A percentile compares a stretch with the other conserved stretches of the same genome.
phyloP scores from a whole-genome alignment of 371 early-diverging fungal species.

The Rhizopus stolonifer region DNA sequence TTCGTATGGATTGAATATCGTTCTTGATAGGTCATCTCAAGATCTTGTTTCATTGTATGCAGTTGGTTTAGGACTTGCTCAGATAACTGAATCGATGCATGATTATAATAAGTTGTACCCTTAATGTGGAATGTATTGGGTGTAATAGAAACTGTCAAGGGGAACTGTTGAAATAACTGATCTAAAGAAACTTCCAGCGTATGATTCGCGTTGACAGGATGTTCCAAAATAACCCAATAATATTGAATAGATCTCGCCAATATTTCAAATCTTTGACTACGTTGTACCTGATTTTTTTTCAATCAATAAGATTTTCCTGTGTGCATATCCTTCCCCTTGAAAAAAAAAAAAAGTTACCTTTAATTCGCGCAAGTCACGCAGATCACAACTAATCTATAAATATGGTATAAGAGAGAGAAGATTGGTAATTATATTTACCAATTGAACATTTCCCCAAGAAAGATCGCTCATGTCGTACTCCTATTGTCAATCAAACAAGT shows the following conservation, averaged over 20 bases:
- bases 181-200: not conserved
- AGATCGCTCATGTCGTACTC: slow-evolving; percentile 23
- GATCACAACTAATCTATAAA: slow-evolving; percentile 32
- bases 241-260: slow-evolving; percentile 18
- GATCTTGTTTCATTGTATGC: not conserved
- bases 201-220: not conserved
- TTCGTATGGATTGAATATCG: slow-evolving; percentile 4
- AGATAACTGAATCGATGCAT: slow-evolving; percentile 6
- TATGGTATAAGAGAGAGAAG: slow-evolving; percentile 3
- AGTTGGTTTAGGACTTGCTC: not conserved
- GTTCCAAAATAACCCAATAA: slow-evolving; percentile 16
- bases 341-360: slow-evolving; percentile 13
- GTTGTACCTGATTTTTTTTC: slow-evolving; percentile 17
- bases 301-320: no score
- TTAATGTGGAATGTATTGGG: not conserved
- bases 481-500: slow-evolving; percentile 2
- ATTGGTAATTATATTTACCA: slow-evolving; percentile 14
- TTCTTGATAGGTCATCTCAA: slow-evolving; percentile 12
- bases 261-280: slow-evolving; percentile 9
- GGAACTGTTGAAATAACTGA: not conserved
- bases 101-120: slow-evolving; percentile 7
- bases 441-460: slow-evolving; percentile 35
- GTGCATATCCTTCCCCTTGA: no score
- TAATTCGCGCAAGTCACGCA: slow-evolving; percentile 22
- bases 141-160: not conserved